Evolutionary conservation across 1,284 basidiomycete genomes (phyloP).

Genomic region (Trichosporon sp.): DNA sequence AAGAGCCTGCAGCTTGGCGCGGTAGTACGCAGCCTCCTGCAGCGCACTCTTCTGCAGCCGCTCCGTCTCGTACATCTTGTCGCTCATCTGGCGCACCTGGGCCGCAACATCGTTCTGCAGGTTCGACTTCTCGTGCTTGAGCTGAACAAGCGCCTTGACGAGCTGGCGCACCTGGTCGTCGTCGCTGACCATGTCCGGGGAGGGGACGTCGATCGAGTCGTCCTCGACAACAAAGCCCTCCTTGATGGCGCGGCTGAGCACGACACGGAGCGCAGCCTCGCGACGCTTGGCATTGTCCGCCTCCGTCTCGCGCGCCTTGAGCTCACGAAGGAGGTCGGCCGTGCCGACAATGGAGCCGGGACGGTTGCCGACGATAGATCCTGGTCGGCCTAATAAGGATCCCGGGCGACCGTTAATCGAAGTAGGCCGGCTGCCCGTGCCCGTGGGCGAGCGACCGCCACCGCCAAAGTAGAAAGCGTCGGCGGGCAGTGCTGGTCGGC

Average conservation of each 20-base stretch:
- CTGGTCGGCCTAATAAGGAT: constrained; percentile 12
- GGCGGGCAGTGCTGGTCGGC: constrained; percentile 42
- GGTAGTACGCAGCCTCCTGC: constrained; percentile 94
- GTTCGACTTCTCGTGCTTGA: constrained; percentile 59
- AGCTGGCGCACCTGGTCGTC: constrained; percentile 50
- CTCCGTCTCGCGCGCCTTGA: constrained; percentile 74
- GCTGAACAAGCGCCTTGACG: constrained; percentile 62
- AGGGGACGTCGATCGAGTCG: constrained; percentile 27
- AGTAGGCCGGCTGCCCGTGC: constrained; percentile 25
- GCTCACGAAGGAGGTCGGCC: constrained; percentile 66
- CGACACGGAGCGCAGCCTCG: constrained; percentile 80
- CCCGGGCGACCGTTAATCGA: constrained; percentile 15
- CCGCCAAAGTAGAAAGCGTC: constrained; percentile 60
- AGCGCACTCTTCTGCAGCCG: constrained; percentile 70
- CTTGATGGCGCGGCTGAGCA: constrained; percentile 68
- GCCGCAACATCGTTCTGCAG: constrained; percentile 38
- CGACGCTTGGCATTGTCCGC: constrained; percentile 70
- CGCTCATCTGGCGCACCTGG: constrained; percentile 58
- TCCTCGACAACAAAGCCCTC: constrained; percentile 74
- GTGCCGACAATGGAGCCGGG: constrained; percentile 54
- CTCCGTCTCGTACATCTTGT: constrained; percentile 74
- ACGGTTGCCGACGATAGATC: constrained; percentile 36
- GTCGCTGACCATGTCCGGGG: constrained; percentile 8
- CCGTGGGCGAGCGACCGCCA: constrained; percentile 55
- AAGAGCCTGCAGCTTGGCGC: constrained; percentile 82